Conservation (phyloP, 768 basidiomycete species). For the Amanita pseudoporphyria region DNA sequence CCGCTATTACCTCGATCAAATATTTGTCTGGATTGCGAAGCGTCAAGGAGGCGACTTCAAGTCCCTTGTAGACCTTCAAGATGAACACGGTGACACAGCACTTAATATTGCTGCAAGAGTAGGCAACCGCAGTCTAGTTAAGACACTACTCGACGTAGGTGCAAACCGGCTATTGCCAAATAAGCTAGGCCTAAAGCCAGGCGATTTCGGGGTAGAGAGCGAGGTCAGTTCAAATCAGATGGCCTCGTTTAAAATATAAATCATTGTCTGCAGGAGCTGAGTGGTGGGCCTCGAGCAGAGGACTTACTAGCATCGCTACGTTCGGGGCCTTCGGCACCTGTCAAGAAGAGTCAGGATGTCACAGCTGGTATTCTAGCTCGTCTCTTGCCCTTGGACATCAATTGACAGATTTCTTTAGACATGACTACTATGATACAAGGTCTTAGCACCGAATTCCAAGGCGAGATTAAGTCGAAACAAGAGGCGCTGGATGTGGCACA, state of each 20-base stretch:
- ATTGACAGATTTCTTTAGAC: conserved; percentile 33
- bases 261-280: conserved; percentile 44
- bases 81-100: conserved; percentile 93
- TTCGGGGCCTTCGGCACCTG: conserved; percentile 63
- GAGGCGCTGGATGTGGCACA: conserved; percentile 83
- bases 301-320: conserved; percentile 71
- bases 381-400: neutral
- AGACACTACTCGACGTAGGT: conserved; percentile 82
- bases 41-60: conserved; percentile 68
- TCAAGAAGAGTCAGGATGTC: conserved; percentile 85
- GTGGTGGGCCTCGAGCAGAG: conserved; percentile 61
- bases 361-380: conserved; percentile 43
- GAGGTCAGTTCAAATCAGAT: conserved; percentile 39
- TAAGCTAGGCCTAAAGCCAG: conserved; percentile 87
- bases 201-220: conserved; percentile 90
- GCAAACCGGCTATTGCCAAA: conserved; percentile 86
- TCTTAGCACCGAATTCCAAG: conserved; percentile 68
- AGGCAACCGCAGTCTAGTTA: conserved; percentile 80
- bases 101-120: conserved; percentile 92
- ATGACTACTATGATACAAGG: conserved; percentile 79
- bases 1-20: conserved; percentile 84
- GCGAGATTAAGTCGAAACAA: conserved; percentile 81
- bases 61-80: conserved; percentile 82
- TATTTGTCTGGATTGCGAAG: conserved; percentile 80
- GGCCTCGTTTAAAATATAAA: conserved; percentile 3